These are phyloP conservation scores for Phaffia australis DNA, from an alignment of 768 basidiomycete genomes.

Conservation along the genomic window DNA sequence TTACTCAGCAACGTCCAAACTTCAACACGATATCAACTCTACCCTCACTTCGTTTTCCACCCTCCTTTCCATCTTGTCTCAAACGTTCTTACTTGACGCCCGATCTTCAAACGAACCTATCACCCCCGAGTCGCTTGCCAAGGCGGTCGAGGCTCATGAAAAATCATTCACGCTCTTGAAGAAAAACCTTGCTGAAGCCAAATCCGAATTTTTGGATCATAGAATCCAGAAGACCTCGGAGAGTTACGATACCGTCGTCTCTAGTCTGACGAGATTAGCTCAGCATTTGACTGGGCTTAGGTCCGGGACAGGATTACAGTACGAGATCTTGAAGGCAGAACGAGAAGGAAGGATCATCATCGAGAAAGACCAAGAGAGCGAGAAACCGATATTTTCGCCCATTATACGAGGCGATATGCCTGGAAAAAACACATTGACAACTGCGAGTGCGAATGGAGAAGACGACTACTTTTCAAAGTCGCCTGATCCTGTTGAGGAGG, in stretches of 20 bases:
- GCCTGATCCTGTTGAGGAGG: neutral
- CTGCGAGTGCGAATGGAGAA: neutral
- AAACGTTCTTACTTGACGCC: slow-evolving; percentile 68
- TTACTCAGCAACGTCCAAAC: slow-evolving; percentile 68
- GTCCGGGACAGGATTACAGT: slow-evolving; percentile 70
- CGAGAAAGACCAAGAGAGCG: slow-evolving; percentile 6
- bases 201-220: slow-evolving; percentile 53
- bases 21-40: slow-evolving; percentile 73
- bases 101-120: slow-evolving; percentile 40
- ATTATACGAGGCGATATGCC: slow-evolving; percentile 6
- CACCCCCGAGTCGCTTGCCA: slow-evolving; percentile 48
- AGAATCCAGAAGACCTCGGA: slow-evolving; percentile 41
- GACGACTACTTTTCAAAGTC: neutral
- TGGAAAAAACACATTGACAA: neutral
- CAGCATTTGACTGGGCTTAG: slow-evolving; percentile 87
- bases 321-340: slow-evolving; percentile 61
- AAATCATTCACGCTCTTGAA: slow-evolving; percentile 81
- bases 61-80: slow-evolving; percentile 66
- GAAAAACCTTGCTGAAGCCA: slow-evolving; percentile 73
- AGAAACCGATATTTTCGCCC: slow-evolving; percentile 28
- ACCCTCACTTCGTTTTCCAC: slow-evolving; percentile 82
- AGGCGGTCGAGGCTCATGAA: slow-evolving; percentile 75
- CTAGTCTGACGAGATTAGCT: slow-evolving; percentile 74
- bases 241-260: slow-evolving; percentile 77
- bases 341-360: slow-evolving; percentile 25